Base-by-base conservation (phyloP, 495 filamentous ascomycete species). In the Aspergillus avenaceus region DNA sequence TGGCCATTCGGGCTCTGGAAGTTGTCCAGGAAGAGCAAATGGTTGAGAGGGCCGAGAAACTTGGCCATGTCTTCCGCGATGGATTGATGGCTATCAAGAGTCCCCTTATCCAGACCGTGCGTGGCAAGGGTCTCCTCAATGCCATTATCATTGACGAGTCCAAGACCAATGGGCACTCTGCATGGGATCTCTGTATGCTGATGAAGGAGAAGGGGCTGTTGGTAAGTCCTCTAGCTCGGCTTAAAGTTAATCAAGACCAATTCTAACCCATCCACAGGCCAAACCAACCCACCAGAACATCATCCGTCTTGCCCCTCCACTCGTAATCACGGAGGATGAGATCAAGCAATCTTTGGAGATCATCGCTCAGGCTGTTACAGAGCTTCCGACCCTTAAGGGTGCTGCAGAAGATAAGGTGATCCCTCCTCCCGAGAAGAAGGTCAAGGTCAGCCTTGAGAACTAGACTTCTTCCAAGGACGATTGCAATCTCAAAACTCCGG, bases 231-330 rank as follows among this genome's bases (percentile, higher is more conserved):
- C 13, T 3, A 29, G 23, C 25, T 22, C n/a, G n/a, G n/a, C n/a
- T n/a, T n/a, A n/a, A n/a, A n/a, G n/a, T n/a, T n/a, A n/a, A n/a
- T n/a, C n/a, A n/a, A n/a, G 42, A 26, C 29, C 6, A 38, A n/a
- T 50, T 61, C 71, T 74, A 61, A 70, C 56, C 37, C 60, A 47
- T 43, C 45, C 25, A 14, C 59, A 96, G 89, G 93, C 93, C 50
- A 99, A 99, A 80, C 95, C 95, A 8, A 99, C 95, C 27, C 93
- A 98, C 69, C 83, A 95, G 59, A 97, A 97, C 65, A 97, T 97
- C 71, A 97, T 82, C 46, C 78, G 79, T 48, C 67, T 82, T 28
- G 79, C 79, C 2, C 79, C 79, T 4, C 79, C 79, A 1, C 58
- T 81, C 31, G 76, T 82, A 18, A 80, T 82, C 58, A 82, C 79